A percentile compares a stretch with the other conserved stretches of the same genome.
Conservation (phyloP, 2,329 filamentous ascomycete species). For the Microcera coccophila region DNA sequence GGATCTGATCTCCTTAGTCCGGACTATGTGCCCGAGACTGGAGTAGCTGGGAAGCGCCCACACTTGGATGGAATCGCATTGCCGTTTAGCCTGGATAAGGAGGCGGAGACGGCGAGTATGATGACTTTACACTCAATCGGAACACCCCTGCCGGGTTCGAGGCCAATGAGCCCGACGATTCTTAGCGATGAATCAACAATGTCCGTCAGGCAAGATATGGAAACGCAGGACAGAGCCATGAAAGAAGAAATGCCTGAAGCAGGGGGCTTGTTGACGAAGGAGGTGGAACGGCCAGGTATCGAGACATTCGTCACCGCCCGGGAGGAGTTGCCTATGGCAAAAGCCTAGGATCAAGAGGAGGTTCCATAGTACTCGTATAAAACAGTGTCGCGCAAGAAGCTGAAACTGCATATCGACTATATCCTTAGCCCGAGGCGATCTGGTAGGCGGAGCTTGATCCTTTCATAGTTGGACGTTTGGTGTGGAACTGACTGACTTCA, state of each 20-base stretch:
- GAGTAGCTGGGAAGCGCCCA: constrained; percentile 58
- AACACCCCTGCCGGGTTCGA: constrained; percentile 2
- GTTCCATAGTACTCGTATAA: too few species aligned
- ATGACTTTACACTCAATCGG: constrained; percentile 54
- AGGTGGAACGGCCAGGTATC: constrained; percentile 36
- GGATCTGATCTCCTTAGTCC: constrained; percentile 44
- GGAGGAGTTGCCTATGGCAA: constrained; percentile 38
- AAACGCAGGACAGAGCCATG: not conserved
- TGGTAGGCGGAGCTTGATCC: too few species aligned
- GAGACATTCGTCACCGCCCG: constrained; percentile 56
- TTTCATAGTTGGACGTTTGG: too few species aligned
- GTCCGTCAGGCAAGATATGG: not conserved
- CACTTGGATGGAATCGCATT: constrained; percentile 66
- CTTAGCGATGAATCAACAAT: not conserved
- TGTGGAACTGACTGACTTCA: too few species aligned
- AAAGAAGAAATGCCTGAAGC: constrained; percentile 9
- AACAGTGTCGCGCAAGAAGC: too few species aligned
- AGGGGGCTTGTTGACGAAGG: not conserved
- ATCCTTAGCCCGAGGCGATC: too few species aligned
- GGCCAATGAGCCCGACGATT: constrained; percentile 2
- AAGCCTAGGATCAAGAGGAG: too few species aligned
- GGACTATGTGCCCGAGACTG: constrained; percentile 43
- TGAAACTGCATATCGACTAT: too few species aligned
- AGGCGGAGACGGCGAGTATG: constrained; percentile 66
- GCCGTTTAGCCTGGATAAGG: constrained; percentile 65